A percentile compares a stretch with the other conserved stretches of the same genome.
phyloP scores from a whole-genome alignment of 371 early-diverging fungal genomes.

The Funneliformis caledonium region DNA sequence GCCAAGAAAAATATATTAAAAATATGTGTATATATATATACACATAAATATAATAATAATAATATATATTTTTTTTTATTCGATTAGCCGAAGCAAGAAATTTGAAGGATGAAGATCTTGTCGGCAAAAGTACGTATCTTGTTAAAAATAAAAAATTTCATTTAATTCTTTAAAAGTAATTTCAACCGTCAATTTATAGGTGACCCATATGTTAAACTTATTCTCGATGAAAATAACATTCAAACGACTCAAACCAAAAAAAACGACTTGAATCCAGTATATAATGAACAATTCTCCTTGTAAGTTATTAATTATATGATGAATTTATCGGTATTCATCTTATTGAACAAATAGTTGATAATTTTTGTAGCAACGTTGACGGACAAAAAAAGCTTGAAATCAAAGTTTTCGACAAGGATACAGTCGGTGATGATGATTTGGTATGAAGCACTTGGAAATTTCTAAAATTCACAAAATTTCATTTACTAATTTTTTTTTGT shows the following conservation, averaged over 20 bases:
- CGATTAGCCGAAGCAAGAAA: constrained; percentile 9
- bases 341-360: not conserved
- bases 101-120: constrained; percentile 7
- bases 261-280: not conserved
- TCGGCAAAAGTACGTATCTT: constrained; percentile 17
- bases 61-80: not conserved
- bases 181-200: not conserved
- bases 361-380: not conserved
- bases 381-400: not conserved
- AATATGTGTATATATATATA: not conserved
- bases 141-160: not conserved
- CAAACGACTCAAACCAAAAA: constrained; percentile 28
- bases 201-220: constrained; percentile 38
- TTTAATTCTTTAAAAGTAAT: not conserved
- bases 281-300: constrained; percentile 33
- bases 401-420: constrained; percentile 15
- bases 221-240: constrained; percentile 15
- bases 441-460: not conserved
- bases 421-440: not conserved
- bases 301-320: not conserved
- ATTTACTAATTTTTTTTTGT: not conserved
- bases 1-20: not conserved
- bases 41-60: not conserved
- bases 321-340: no score
- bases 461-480: not conserved